These are phyloP conservation scores for Lophiostoma macrostomum DNA, from an alignment of 495 filamentous ascomycete species.

Conservation along the genomic window DNA sequence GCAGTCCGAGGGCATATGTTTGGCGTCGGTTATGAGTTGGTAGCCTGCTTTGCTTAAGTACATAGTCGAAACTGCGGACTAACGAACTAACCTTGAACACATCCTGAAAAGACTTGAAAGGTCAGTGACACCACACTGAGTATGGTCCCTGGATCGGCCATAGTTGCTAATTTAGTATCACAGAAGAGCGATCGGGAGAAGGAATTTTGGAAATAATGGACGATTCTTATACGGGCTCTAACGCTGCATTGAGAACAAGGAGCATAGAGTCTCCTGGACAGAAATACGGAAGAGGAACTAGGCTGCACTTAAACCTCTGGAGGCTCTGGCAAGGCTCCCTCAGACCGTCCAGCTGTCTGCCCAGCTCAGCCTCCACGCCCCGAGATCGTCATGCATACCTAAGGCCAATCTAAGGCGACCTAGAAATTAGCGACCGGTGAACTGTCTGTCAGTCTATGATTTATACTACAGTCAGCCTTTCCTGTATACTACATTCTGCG, in stretches of 20 bases:
- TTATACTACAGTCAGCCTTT: not conserved
- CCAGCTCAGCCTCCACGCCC: conserved; percentile 21
- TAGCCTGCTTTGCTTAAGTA: too few species aligned
- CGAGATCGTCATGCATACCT: conserved; percentile 13
- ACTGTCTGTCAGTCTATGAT: not conserved
- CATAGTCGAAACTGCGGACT: too few species aligned
- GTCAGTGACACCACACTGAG: conserved; percentile 30
- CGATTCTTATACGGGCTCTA: too few species aligned
- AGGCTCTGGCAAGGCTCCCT: conserved; percentile 16
- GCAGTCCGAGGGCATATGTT: conserved; percentile 34
- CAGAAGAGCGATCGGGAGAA: too few species aligned
- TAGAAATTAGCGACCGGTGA: conserved; percentile 5
- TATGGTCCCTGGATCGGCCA: conserved; percentile 14
- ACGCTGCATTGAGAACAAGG: too few species aligned
- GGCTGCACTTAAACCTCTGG: conserved; percentile 4
- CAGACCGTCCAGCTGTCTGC: not conserved
- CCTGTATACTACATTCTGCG: not conserved
- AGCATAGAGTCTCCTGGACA: too few species aligned
- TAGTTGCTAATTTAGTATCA: not conserved
- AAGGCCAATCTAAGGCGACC: conserved; percentile 2
- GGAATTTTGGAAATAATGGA: too few species aligned
- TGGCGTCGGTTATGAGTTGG: conserved; percentile 35
- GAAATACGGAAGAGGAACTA: conserved; percentile 10
- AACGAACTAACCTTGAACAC: conserved; percentile 32
- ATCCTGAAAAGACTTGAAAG: conserved; percentile 38